Conservation (phyloP, 441 rosid genomes). For the Aleurites moluccanus region DNA sequence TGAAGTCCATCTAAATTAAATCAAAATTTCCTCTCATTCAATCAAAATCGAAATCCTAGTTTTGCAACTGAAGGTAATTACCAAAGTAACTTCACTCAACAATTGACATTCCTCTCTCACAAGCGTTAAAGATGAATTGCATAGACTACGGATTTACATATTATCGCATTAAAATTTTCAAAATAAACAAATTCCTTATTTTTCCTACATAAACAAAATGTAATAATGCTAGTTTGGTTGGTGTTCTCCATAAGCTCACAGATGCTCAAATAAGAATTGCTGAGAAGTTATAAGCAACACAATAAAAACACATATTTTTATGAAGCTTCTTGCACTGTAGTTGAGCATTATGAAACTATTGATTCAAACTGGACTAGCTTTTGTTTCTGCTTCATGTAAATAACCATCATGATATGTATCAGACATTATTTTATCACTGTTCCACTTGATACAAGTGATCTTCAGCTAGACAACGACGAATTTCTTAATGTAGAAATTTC, state of each 20-base stretch:
- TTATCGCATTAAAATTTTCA: too few species aligned
- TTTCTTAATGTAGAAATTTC: not conserved
- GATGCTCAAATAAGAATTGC: constrained; percentile 71
- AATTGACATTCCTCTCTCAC: not conserved
- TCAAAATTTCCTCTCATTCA: not conserved
- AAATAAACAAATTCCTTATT: too few species aligned
- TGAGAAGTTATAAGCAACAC: constrained; percentile 55
- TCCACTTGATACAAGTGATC: not conserved
- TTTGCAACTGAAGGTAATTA: not conserved
- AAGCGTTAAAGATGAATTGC: not conserved
- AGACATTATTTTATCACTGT: not conserved
- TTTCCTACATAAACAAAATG: too few species aligned
- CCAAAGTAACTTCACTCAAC: not conserved
- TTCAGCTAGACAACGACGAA: not conserved
- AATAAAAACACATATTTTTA: constrained; percentile 1
- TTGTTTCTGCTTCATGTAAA: constrained; percentile 12
- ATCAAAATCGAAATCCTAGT: not conserved
- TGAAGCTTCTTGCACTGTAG: not conserved
- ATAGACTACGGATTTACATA: not conserved
- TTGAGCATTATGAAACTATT: not conserved
- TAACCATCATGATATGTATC: not conserved
- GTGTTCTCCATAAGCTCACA: constrained; percentile 66
- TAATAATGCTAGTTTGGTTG: constrained; percentile 50
- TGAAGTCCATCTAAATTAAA: not conserved
- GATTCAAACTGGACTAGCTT: not conserved